Base-by-base conservation (phyloP, 1,139 yeast genomes). In the Taphrina confusa region DNA sequence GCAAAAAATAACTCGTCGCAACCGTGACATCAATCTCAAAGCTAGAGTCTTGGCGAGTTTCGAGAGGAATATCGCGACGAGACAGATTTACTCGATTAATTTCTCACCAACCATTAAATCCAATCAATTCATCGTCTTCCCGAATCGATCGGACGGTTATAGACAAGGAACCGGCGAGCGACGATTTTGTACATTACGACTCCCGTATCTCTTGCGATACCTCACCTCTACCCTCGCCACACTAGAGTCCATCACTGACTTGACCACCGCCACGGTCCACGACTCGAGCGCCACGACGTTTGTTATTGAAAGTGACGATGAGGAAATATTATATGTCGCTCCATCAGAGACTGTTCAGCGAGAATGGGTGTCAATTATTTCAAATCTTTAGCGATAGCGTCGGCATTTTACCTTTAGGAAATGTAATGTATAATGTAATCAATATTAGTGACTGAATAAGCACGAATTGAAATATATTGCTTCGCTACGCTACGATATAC, bases 1-100 rank as follows among this genome's bases (percentile, higher is more conserved):
- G 50, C 27, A 45, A 14, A 28, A 8, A 2, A 22, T 4, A 11
- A 16, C 50, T 1, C 34, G 37, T 1, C 25, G 37, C 1, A 45
- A n/a, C 22, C 30, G 47, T n/a, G 14, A 18, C n/a, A 18, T 16
- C 11, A 27, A 45, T 2, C 16, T 45, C 11, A 37, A 28, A 4
- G 36, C 36, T 12, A 36, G 37, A 11, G 50, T 45, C 9, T 14
- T 45, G 34, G 20, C 50, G 30, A 45, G 25, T 45, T 45, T 16
- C 14, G 25, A 22, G 12, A 4, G 8, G 25, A 6, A 6, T 3
- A n/a, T 25, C 42, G 20, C 42, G 42, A 18, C 25, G 25, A 22
- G 25, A 1, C n/a, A n/a, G n/a, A 18, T 18, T 25, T n/a, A 6
- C 2, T 5, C 42, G 4, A 16, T 37, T 25, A 25, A 9, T n/a